Percentiles rank a stretch among this genome's conserved stretches.
Conservation (phyloP, 306 rosid species). For the Oemleria cerasiformis region DNA sequence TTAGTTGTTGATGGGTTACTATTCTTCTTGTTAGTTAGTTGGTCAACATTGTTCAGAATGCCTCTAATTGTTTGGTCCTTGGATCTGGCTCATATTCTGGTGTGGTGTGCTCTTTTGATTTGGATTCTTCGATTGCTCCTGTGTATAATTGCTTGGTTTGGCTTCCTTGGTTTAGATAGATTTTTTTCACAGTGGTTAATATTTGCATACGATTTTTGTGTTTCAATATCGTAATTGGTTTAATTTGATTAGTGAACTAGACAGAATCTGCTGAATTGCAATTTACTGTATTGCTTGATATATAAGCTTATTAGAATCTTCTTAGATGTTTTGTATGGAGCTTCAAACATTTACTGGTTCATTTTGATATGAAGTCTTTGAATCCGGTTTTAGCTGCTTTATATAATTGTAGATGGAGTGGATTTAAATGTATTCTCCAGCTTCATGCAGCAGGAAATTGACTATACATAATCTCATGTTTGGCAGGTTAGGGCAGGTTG, state of each 20-base stretch:
- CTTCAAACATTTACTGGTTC: not conserved
- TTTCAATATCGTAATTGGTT: not conserved
- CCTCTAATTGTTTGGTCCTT: constrained; percentile 12
- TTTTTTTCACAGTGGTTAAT: not conserved
- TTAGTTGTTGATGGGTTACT: not conserved
- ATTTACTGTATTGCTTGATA: not conserved
- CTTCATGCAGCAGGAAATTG: not conserved
- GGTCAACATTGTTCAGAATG: constrained; percentile 9
- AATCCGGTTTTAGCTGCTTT: not conserved
- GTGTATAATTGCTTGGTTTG: not conserved
- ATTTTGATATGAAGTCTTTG: not conserved
- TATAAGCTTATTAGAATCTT: not conserved
- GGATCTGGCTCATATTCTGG: constrained; percentile 25
- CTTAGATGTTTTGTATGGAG: not conserved
- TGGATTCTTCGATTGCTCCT: not conserved
- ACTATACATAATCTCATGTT: constrained; percentile 5
- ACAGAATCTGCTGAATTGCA: not conserved
- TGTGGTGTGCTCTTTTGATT: not conserved
- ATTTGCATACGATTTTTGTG: not conserved
- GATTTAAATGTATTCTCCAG: not conserved
- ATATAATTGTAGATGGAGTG: not conserved
- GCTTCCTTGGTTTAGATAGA: not conserved
- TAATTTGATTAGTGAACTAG: not conserved
- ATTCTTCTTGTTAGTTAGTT: not conserved
- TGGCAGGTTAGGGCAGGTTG: constrained; percentile 85